Conservation (phyloP, 2,329 filamentous ascomycete species). For the Daldinia eschscholtzii region DNA sequence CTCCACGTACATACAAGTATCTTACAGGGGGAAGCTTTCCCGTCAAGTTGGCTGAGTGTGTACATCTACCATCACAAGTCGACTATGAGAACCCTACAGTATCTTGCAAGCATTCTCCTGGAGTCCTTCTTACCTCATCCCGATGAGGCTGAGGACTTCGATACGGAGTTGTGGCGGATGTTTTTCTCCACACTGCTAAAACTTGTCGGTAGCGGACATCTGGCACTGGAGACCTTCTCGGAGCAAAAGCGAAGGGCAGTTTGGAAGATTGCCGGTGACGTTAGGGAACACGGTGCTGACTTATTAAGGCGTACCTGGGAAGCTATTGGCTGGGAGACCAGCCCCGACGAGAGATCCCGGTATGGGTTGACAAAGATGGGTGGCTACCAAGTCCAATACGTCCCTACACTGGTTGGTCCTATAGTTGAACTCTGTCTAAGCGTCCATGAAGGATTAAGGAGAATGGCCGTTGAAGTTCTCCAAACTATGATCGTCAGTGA, state of each 20-base stretch:
- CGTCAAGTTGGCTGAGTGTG: conserved; percentile 88
- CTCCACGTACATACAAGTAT: conserved; percentile 91
- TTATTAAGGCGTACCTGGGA: conserved; percentile 90
- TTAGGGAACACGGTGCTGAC: conserved; percentile 90
- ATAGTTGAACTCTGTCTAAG: conserved; percentile 95
- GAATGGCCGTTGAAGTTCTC: conserved; percentile 91
- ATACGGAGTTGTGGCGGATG: conserved; percentile 92
- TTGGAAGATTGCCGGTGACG: conserved; percentile 98
- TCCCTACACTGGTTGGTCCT: conserved; percentile 88
- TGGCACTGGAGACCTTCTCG: conserved; percentile 94
- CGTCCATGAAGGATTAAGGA: conserved; percentile 90
- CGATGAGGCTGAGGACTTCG: conserved; percentile 91
- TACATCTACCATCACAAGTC: conserved; percentile 94
- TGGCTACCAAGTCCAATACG: conserved; percentile 98
- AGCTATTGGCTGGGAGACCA: conserved; percentile 95
- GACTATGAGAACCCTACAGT: conserved; percentile 86
- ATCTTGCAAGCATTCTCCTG: conserved; percentile 82
- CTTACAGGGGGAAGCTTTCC: conserved; percentile 89
- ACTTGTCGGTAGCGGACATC: conserved; percentile 86
- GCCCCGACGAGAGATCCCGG: conserved; percentile 78
- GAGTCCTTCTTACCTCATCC: conserved; percentile 87
- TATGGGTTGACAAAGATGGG: conserved; percentile 89
- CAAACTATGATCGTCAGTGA: conserved; percentile 99
- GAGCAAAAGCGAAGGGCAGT: conserved; percentile 96
- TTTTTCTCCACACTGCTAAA: conserved; percentile 92